Base-by-base conservation (phyloP, 2,329 filamentous ascomycete genomes). In the Neonectria punicea region DNA sequence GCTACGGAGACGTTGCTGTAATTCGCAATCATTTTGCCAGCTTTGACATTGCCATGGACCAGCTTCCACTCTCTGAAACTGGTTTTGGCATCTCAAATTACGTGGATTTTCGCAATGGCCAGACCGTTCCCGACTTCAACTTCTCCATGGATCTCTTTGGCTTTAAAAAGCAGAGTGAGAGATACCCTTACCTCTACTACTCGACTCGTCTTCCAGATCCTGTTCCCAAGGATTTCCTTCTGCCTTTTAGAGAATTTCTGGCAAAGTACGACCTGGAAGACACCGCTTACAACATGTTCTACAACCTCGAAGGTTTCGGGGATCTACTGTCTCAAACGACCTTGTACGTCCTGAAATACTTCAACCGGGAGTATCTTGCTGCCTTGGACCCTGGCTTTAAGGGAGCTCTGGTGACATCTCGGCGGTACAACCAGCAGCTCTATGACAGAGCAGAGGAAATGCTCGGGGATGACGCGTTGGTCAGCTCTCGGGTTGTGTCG, bases 261-360 rank as follows among this genome's bases (percentile, higher is more conserved):
- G 56, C 54, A 16, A 70, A 70, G 47, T 54, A 70, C 58, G 36
- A 34, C 2, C n/a, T 70, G 14, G 44, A 69, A 28, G 41, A 59
- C 11, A 59, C 28, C 9, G 49, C 59, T 6, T 70, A 70, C 55
- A 64, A 66, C 43, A 30, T 70, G 28, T 69, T 66, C 51, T 70
- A 68, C 57, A 68, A 61, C 61, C 57, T 70, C 9, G 61, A 70
- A 5, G 68, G 68, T 5, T 58, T 67, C 4, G 68, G 68, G 5
- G 67, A 69, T 28, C 47, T 70, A 10, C 34, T 65, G 57, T 67
- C 62, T 50, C 61, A 66, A 50, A 47, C 67, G 5, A 67, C 68
- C 8, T 36, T 69, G 54, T 69, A 70, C 47, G 53, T 67, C 20
- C 41, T 70, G 18, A 53, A 18, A 43, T 70, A 70, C 50, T 54